Percentiles rank a stretch among this genome's conserved stretches.
Evolutionary conservation across 306 rosid species (phyloP).

Genomic region (Sindora glabra): DNA sequence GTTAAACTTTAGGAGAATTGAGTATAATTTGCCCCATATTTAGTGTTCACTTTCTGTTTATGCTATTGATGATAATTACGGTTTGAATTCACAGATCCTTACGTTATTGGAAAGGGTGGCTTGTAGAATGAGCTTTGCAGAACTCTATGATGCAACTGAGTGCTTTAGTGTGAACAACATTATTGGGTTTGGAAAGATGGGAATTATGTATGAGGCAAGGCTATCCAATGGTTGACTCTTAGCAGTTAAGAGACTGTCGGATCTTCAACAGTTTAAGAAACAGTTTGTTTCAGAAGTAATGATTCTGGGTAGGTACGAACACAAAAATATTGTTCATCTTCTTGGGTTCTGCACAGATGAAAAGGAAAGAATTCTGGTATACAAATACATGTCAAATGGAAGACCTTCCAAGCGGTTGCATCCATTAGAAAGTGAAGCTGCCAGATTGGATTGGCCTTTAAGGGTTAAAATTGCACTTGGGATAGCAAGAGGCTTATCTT

Average conservation of each 20-base stretch:
- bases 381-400: slow-evolving; percentile 25
- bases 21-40: no score
- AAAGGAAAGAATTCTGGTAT: slow-evolving; percentile 20
- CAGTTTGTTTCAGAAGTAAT: slow-evolving; percentile 20
- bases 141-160: slow-evolving; percentile 21
- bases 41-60: no score
- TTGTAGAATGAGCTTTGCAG: slow-evolving; percentile 13
- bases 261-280: slow-evolving; percentile 6
- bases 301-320: slow-evolving; percentile 16
- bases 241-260: slow-evolving; percentile 24
- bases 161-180: slow-evolving; percentile 19
- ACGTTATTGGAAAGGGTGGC: background rate
- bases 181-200: slow-evolving; percentile 23
- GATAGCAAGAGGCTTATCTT: no score
- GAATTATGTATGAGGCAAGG: slow-evolving; percentile 31
- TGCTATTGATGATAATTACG: no score
- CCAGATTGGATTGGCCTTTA: no score
- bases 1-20: no score
- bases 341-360: slow-evolving; percentile 20
- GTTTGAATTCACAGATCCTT: background rate
- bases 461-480: no score
- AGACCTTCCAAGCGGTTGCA: background rate
- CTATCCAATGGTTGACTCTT: background rate
- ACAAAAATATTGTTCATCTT: slow-evolving; percentile 13
- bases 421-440: background rate